Evolutionary conservation across 345 rosid species (phyloP), one percentile per base, ranked within the genome.

Genomic region (Toxicodendron radicans): DNA sequence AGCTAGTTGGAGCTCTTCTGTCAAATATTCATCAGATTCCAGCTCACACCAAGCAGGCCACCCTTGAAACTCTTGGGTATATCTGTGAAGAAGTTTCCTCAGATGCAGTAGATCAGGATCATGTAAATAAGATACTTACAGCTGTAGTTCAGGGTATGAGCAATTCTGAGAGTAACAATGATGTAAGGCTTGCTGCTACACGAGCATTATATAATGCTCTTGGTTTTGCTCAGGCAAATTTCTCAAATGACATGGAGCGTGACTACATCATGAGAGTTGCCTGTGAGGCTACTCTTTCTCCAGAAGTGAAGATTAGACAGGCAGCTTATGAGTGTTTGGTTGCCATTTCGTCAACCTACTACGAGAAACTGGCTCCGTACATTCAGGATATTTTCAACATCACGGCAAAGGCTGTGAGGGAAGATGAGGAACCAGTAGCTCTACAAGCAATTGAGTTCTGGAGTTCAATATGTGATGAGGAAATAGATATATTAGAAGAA

Each of bases 81-180:
- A 73, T 90, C 5, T 90, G 94, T 58, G 94, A 90, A 75, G 94
- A 90, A 87, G 89, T 90, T 38, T 88, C 94, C 8, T 90, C 92
- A 63, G 92, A 90, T 53, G 89, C 77, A 33, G 87, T 90, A 0
- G 94, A 90, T 14, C 94, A 90, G 81, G 94, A 90, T 75, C 92
- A 90, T 57, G 92, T 90, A 76, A 90, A 90, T 79, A 90, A 83
- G 79, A 90, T 88, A 60, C 91, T 90, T 73, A 88, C 90, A 3
- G 89, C 89, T 68, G 90, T 88, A 64, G 92, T 88, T 76, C 92
- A 79, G 63, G 76, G 79, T 20, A 71, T 79, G 82, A 75, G 72
- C 30, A 33, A 76, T 9, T 71, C 82, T 20, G 82, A 79, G 69
- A 70, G 59, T 20, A 71, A 67, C 76, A 75, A 71, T 71, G 82